These are phyloP conservation scores for Alternaria angustiovoidea DNA, from an alignment of 2,329 filamentous ascomycete genomes.

Conservation along the genomic window DNA sequence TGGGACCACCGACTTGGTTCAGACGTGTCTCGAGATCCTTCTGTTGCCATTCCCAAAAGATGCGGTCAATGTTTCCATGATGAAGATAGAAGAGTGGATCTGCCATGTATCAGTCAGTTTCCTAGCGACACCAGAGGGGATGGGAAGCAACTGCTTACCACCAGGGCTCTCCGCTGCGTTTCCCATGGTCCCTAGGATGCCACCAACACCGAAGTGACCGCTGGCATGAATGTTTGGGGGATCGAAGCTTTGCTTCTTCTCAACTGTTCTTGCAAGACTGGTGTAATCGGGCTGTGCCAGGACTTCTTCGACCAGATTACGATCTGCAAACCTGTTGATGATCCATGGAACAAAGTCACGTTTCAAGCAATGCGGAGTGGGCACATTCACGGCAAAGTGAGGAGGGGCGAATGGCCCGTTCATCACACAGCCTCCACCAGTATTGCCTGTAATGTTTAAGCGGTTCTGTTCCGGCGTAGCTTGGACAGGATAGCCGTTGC, in stretches of 20 bases:
- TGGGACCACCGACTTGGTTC: conserved; percentile 47
- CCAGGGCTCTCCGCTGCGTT: conserved; percentile 47
- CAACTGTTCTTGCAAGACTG: conserved; percentile 38
- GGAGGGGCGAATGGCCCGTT: conserved; percentile 39
- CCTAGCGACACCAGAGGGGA: background rate
- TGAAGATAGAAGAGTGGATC: conserved; percentile 51
- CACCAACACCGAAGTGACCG: conserved; percentile 49
- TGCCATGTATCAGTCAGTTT: background rate
- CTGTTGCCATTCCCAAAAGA: conserved; percentile 44
- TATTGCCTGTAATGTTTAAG: conserved; percentile 36
- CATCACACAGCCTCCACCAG: conserved; percentile 46
- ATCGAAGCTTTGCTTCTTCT: conserved; percentile 38
- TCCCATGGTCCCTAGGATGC: conserved; percentile 43
- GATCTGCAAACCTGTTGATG: conserved; percentile 29
- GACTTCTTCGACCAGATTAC: conserved; percentile 32
- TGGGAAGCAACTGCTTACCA: background rate
- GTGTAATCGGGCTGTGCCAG: conserved; percentile 38
- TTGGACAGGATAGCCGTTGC: conserved; percentile 43
- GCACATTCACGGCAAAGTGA: conserved; percentile 33
- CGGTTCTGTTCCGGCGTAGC: conserved; percentile 34
- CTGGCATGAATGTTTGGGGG: conserved; percentile 37
- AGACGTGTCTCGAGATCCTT: conserved; percentile 41
- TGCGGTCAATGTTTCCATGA: conserved; percentile 48
- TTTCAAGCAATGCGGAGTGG: conserved; percentile 36
- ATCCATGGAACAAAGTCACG: conserved; percentile 42